A percentile compares a stretch with the other conserved stretches of the same genome.
These are phyloP conservation scores for Dactylellina cionopaga DNA, from an alignment of 2,329 filamentous ascomycete species.

Conservation along the genomic window DNA sequence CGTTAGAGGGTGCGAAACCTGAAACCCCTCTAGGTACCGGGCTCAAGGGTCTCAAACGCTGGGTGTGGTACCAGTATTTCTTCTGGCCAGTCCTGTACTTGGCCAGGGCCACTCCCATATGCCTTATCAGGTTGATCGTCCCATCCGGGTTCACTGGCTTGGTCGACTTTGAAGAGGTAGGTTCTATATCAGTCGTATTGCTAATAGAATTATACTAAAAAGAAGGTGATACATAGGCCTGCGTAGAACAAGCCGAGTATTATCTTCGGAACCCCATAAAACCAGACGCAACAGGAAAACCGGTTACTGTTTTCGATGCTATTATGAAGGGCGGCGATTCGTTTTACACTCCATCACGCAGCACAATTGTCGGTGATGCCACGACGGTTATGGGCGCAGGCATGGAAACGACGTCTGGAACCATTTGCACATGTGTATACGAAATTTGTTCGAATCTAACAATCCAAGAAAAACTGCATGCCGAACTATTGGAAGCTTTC, in stretches of 20 bases:
- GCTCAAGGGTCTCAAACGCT: not conserved
- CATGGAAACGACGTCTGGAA: not conserved
- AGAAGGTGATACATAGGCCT: not conserved
- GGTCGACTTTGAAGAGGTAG: not conserved
- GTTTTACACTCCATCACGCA: not conserved
- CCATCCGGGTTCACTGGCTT: not conserved
- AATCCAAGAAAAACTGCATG: not conserved
- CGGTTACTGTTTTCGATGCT: too few species aligned
- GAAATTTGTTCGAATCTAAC: not conserved
- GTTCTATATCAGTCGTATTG: too few species aligned
- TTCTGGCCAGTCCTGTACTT: slow-evolving; percentile 15
- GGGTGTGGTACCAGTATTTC: not conserved
- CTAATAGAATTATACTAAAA: not conserved
- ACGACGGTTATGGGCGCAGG: not conserved
- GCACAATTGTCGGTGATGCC: not conserved
- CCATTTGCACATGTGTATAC: not conserved
- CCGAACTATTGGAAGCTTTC: not conserved
- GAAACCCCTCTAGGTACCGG: not conserved
- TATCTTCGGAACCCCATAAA: not conserved
- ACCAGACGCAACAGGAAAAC: not conserved
- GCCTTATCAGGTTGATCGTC: not conserved
- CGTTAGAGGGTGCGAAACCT: not conserved
- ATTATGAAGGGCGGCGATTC: not conserved
- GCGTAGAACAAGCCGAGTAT: not conserved
- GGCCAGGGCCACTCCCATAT: not conserved